These are phyloP conservation scores for Mrakia frigida DNA, from an alignment of 768 basidiomycete genomes.

Conservation along the genomic window DNA sequence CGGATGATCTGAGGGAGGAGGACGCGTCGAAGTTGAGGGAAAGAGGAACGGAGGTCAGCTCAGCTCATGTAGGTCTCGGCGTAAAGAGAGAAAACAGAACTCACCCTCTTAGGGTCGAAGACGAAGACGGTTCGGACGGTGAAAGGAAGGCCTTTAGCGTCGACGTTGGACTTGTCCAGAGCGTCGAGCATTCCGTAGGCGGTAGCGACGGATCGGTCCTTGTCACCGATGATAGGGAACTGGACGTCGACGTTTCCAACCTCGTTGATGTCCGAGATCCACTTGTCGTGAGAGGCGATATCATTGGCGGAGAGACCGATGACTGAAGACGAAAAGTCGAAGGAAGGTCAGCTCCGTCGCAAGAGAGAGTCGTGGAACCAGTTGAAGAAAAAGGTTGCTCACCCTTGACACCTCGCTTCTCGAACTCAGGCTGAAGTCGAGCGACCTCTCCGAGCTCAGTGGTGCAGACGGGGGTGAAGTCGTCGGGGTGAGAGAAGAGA, in stretches of 20 bases:
- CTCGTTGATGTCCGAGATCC: conserved; percentile 69
- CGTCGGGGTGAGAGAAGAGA: conserved; percentile 92
- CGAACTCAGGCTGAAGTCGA: conserved; percentile 76
- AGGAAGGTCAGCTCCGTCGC: too few species aligned
- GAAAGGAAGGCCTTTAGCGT: conserved; percentile 72
- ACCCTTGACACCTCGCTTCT: conserved; percentile 76
- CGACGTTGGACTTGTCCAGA: conserved; percentile 76
- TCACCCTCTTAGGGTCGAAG: conserved; percentile 82
- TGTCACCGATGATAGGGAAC: conserved; percentile 87
- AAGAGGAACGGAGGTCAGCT: too few species aligned
- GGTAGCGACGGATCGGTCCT: conserved; percentile 69
- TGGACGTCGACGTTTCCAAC: conserved; percentile 40
- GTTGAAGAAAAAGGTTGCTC: conserved; percentile 53
- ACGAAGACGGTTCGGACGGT: conserved; percentile 98
- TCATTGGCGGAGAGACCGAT: conserved; percentile 79
- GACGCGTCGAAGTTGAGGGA: too few species aligned
- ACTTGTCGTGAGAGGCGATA: conserved; percentile 73
- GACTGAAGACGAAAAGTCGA: conserved; percentile 35
- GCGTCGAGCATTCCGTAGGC: conserved; percentile 95
- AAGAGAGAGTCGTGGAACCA: neutral
- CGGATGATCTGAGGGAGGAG: conserved; percentile 58
- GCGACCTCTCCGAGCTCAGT: conserved; percentile 97
- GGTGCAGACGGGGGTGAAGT: conserved; percentile 46
- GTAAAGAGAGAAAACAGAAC: too few species aligned
- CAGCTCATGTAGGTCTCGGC: too few species aligned